Percentiles rank a stretch among this genome's conserved stretches.
Conservation (phyloP, 2,329 filamentous ascomycete genomes). For the Fusarium pseudonygamai region DNA sequence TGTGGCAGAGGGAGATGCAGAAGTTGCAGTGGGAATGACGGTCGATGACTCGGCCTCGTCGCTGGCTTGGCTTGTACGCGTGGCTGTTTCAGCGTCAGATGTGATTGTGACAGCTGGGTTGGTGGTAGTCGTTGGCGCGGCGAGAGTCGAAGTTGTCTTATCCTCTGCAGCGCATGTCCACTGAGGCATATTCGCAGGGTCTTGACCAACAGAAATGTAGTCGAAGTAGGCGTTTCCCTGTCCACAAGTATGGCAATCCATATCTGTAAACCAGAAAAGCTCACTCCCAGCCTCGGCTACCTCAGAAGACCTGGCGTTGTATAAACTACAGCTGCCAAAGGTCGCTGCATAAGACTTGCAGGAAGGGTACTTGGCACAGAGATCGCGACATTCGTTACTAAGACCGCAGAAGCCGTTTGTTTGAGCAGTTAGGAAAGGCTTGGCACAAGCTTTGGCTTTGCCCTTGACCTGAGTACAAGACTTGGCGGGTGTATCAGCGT, state of each 20-base stretch:
- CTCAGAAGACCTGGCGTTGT: conserved; percentile 22
- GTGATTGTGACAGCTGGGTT: not conserved
- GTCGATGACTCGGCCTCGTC: not conserved
- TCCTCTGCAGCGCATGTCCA: conserved; percentile 10
- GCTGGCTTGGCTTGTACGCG: not conserved
- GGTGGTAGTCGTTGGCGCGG: not conserved
- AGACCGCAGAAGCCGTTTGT: conserved; percentile 14
- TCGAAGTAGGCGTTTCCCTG: conserved; percentile 29
- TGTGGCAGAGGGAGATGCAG: not conserved
- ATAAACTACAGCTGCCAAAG: conserved; percentile 26
- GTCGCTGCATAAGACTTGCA: conserved; percentile 37
- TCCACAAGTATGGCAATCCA: conserved; percentile 33
- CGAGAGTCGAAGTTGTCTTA: not conserved
- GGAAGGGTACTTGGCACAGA: conserved; percentile 32
- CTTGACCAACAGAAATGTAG: conserved; percentile 23
- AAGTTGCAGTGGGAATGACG: not conserved
- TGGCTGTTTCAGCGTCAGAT: not conserved
- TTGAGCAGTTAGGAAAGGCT: conserved; percentile 24
- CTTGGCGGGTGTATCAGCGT: conserved; percentile 28
- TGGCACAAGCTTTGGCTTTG: conserved; percentile 29
- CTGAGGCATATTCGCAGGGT: not conserved
- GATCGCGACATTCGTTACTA: conserved; percentile 30
- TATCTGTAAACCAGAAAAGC: conserved; percentile 23
- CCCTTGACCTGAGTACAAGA: conserved; percentile 20
- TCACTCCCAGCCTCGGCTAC: conserved; percentile 11